Evolutionary conservation across 2,329 filamentous ascomycete species (phyloP).

Genomic region (Nakataea oryzae): DNA sequence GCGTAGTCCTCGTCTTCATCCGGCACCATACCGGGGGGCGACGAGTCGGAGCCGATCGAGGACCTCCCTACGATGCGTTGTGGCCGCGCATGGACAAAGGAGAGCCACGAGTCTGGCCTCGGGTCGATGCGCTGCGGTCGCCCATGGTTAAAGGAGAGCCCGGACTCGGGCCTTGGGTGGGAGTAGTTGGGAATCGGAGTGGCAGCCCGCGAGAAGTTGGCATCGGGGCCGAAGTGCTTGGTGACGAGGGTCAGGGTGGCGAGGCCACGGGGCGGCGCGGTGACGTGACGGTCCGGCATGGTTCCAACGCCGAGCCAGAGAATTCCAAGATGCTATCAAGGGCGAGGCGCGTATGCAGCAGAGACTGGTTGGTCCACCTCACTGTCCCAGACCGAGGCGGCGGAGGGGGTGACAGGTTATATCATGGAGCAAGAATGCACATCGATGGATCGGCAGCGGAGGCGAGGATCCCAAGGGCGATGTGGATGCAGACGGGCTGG

Average conservation of each 20-base stretch:
- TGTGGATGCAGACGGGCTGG: background rate
- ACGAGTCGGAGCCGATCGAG: conserved; percentile 2
- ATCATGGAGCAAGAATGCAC: conserved; percentile 1
- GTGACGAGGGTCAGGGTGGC: conserved; percentile 2
- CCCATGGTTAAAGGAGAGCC: background rate
- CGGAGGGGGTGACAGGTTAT: background rate
- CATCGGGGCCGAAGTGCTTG: conserved; percentile 1
- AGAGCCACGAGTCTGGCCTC: background rate
- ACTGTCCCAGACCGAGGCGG: background rate
- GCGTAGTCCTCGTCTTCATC: background rate
- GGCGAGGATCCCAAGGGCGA: background rate
- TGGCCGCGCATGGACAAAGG: background rate
- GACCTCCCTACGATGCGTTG: conserved; percentile 1
- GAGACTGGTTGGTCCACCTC: background rate
- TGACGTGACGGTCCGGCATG: background rate
- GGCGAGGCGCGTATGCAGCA: background rate
- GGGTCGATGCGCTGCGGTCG: background rate
- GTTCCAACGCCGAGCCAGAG: background rate
- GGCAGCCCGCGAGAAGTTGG: background rate
- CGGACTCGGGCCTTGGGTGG: background rate
- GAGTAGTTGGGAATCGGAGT: conserved; percentile 1
- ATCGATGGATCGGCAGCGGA: background rate
- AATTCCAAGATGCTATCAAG: background rate
- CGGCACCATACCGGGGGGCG: background rate
- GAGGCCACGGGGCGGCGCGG: background rate